phyloP scores from a whole-genome alignment of 805 yeast species.

The Candida chilensis region DNA sequence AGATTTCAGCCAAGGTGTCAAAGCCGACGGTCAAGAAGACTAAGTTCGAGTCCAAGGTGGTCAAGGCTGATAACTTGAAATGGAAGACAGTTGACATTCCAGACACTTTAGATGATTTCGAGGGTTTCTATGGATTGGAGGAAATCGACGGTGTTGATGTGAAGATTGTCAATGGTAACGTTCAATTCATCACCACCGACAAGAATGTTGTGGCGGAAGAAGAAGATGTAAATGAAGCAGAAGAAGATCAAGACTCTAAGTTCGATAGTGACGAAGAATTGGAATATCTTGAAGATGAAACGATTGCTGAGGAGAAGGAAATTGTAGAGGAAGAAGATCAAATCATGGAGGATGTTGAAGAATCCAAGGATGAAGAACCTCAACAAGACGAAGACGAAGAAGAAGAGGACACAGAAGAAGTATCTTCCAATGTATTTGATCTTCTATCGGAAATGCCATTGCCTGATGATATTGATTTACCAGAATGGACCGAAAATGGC shows the following conservation, averaged over 20 bases:
- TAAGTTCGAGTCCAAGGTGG: conserved; percentile 26
- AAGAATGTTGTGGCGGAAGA: conserved; percentile 24
- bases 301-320: conserved; percentile 2
- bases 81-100: conserved; percentile 86
- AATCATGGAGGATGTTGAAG: conserved; percentile 2
- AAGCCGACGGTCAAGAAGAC: conserved; percentile 13
- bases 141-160: conserved; percentile 92
- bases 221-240: conserved; percentile 11
- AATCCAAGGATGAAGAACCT: conserved; percentile 2
- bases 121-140: conserved; percentile 88
- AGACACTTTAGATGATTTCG: conserved; percentile 77
- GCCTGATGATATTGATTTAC: conserved; percentile 34
- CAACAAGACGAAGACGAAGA: conserved; percentile 6
- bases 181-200: conserved; percentile 37
- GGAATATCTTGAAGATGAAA: conserved; percentile 1
- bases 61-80: conserved; percentile 39
- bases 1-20: too few relatives aligned
- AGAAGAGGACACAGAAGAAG: conserved; percentile 7
- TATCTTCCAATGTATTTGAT: conserved; percentile 20
- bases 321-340: background rate
- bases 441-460: conserved; percentile 13
- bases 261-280: conserved; percentile 3
- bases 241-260: conserved; percentile 7
- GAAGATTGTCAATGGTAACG: conserved; percentile 58
- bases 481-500: conserved; percentile 50